Conservation (phyloP, 352 stramenopile genomes). For the Globisporangium middletonii region DNA sequence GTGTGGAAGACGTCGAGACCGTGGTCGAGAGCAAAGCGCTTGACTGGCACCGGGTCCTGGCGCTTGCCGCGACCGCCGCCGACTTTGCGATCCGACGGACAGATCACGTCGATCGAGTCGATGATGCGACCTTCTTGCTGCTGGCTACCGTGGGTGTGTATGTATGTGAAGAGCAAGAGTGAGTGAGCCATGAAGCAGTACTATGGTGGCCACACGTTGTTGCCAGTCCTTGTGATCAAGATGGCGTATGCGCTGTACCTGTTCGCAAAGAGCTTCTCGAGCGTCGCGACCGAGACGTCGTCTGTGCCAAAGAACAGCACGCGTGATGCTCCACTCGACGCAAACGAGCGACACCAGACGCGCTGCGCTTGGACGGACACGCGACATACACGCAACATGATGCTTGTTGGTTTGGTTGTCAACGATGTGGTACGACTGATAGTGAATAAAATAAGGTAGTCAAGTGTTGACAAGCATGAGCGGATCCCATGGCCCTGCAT, state of each 20-base stretch:
- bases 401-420: background rate
- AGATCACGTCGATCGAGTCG: conserved; percentile 65
- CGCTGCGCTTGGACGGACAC: background rate
- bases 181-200: background rate
- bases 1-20: conserved; percentile 60
- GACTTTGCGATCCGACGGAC: conserved; percentile 75
- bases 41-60: conserved; percentile 66
- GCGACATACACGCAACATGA: no score
- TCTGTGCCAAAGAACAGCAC: conserved; percentile 87
- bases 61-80: conserved; percentile 37
- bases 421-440: background rate
- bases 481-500: background rate
- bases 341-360: conserved; percentile 5
- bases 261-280: conserved; percentile 58
- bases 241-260: conserved; percentile 17
- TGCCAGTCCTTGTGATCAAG: conserved; percentile 6
- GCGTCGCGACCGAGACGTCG: conserved; percentile 76
- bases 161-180: conserved; percentile 1
- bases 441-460: background rate
- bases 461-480: background rate
- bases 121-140: conserved; percentile 26
- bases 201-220: background rate
- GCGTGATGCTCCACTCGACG: conserved; percentile 21
- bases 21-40: conserved; percentile 59
- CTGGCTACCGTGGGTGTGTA: conserved; percentile 13